Percentiles rank a stretch among this genome's conserved stretches.
Conservation (phyloP, 306 rosid species). For the Casuarina cunninghamiana region DNA sequence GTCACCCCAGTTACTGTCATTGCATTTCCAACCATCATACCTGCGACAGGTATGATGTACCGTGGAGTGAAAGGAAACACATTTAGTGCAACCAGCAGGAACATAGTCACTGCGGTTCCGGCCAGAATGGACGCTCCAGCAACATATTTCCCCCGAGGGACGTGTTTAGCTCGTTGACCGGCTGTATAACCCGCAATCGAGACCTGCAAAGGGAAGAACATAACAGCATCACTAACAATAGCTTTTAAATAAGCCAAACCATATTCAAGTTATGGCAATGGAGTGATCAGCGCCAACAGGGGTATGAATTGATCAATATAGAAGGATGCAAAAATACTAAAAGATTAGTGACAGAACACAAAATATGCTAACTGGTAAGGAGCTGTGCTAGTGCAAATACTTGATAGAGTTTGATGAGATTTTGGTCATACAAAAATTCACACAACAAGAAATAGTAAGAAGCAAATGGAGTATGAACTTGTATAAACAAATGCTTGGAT, state of each 20-base stretch:
- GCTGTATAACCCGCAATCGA: slow-evolving; percentile 88
- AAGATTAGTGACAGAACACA: background rate
- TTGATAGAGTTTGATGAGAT: background rate
- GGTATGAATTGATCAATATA: no score
- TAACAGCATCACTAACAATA: background rate
- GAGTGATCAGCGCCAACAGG: background rate
- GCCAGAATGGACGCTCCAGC: slow-evolving; percentile 82
- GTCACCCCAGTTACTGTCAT: slow-evolving; percentile 98
- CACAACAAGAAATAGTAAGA: background rate
- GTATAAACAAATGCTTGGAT: background rate
- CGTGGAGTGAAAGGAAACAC: slow-evolving; percentile 96
- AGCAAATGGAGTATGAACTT: background rate
- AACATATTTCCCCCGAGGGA: slow-evolving; percentile 76
- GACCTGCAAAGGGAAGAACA: slow-evolving; percentile 43
- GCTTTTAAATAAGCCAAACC: background rate
- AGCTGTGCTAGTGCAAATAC: background rate
- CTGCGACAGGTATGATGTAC: slow-evolving; percentile 83
- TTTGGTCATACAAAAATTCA: background rate
- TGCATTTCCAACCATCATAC: slow-evolving; percentile 97
- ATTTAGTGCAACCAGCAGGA: slow-evolving; percentile 51
- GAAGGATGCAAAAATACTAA: no score
- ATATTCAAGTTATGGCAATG: background rate
- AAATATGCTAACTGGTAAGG: background rate
- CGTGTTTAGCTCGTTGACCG: slow-evolving; percentile 85
- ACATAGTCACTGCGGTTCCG: slow-evolving; percentile 81